Conservation (phyloP, 805 yeast species). For the Metschnikowia aberdeeniae region DNA sequence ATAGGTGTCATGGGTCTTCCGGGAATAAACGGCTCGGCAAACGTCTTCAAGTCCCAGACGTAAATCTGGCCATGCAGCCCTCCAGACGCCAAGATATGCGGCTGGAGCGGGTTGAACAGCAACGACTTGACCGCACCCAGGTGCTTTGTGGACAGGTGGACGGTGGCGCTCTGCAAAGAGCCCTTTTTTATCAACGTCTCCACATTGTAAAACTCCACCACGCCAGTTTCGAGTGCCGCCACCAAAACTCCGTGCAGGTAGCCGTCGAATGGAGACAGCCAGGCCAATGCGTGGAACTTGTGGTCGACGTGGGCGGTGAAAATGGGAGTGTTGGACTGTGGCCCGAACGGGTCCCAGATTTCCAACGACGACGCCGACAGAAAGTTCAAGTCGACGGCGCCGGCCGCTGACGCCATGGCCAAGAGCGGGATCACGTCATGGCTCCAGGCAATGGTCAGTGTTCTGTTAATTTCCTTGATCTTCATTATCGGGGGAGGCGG, state of each 20-base stretch:
- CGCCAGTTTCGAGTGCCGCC: constrained; percentile 85
- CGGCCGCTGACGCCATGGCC: constrained; percentile 94
- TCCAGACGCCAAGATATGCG: constrained; percentile 75
- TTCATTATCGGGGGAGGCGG: constrained; percentile 31
- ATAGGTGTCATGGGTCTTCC: constrained; percentile 75
- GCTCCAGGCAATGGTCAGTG: constrained; percentile 98
- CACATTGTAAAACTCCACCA: constrained; percentile 74
- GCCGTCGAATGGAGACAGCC: constrained; percentile 60
- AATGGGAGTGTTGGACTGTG: constrained; percentile 30
- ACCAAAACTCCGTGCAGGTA: constrained; percentile 60
- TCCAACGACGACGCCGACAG: constrained; percentile 75
- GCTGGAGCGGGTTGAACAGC: constrained; percentile 72
- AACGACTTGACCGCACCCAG: constrained; percentile 66
- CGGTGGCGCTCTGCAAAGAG: constrained; percentile 39
- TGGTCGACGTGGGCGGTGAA: constrained; percentile 33
- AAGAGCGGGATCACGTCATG: constrained; percentile 66
- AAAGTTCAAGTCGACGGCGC: constrained; percentile 87
- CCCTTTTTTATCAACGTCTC: constrained; percentile 42
- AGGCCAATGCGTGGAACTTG: constrained; percentile 71
- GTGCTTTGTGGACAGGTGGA: constrained; percentile 55
- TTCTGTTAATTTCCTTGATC: constrained; percentile 74
- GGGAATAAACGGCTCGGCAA: constrained; percentile 59
- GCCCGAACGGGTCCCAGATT: constrained; percentile 64
- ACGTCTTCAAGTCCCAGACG: constrained; percentile 80
- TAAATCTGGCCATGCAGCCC: constrained; percentile 86